Conservation (phyloP, 2,329 filamentous ascomycete genomes). For the Cadophora gregata region DNA sequence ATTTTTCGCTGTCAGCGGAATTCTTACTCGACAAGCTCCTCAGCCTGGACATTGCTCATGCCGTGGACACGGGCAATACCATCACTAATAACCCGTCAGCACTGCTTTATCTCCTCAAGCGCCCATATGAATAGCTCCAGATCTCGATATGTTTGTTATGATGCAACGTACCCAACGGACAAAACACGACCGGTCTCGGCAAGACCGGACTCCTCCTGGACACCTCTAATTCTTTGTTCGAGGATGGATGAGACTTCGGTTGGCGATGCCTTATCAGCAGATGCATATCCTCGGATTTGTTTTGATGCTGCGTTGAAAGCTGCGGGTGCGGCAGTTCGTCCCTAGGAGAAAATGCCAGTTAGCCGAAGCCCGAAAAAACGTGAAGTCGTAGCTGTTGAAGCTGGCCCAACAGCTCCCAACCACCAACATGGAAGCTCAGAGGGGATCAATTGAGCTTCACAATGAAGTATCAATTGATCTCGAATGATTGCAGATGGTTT, state of each 20-base stretch:
- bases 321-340: constrained; percentile 84
- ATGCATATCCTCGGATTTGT: constrained; percentile 85
- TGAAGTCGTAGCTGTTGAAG: constrained; percentile 41
- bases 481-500: constrained; percentile 20
- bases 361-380: constrained; percentile 58
- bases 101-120: constrained; percentile 10
- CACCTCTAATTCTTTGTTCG: constrained; percentile 98
- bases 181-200: constrained; percentile 99
- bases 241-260: constrained; percentile 99
- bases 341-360: constrained; percentile 66
- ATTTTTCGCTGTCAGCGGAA: constrained; percentile 11
- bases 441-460: constrained; percentile 32
- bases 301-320: constrained; percentile 72
- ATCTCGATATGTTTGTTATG: constrained; percentile 25
- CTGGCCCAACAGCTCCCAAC: constrained; percentile 49
- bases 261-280: constrained; percentile 91
- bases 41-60: constrained; percentile 99
- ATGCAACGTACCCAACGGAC: constrained; percentile 87
- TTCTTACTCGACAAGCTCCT: constrained; percentile 99
- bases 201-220: constrained; percentile 94
- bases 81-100: constrained; percentile 69
- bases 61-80: constrained; percentile 99
- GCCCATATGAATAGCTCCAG: constrained; percentile 30
- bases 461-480: constrained; percentile 9
- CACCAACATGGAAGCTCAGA: constrained; percentile 43